These are phyloP conservation scores for Candida railenensis DNA, from an alignment of 805 yeast genomes.

Conservation along the genomic window DNA sequence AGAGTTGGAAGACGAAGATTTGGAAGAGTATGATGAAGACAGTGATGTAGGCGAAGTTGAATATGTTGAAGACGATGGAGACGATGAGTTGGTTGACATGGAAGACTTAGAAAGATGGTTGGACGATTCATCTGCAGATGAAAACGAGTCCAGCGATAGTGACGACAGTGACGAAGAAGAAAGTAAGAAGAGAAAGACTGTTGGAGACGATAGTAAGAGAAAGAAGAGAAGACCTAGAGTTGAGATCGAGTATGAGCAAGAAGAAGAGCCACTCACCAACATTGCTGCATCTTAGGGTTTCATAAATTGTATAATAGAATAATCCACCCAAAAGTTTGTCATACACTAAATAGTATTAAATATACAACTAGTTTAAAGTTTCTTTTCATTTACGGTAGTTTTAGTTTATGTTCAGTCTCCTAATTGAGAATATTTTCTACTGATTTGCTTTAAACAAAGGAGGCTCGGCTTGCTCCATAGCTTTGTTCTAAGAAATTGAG, in stretches of 20 bases:
- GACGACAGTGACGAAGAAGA: constrained; percentile 28
- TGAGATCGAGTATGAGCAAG: constrained; percentile 84
- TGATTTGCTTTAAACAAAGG: too few relatives aligned
- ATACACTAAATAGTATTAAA: not conserved
- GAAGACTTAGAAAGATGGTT: constrained; percentile 93
- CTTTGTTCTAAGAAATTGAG: too few relatives aligned
- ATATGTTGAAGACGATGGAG: constrained; percentile 87
- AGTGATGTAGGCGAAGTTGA: constrained; percentile 76
- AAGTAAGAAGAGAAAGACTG: constrained; percentile 23
- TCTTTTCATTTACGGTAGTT: not conserved
- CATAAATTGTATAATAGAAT: constrained; percentile 4
- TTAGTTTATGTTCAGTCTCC: too few relatives aligned
- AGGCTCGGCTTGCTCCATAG: too few relatives aligned
- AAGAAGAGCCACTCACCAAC: constrained; percentile 40
- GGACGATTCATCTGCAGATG: constrained; percentile 44
- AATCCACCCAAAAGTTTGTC: not conserved
- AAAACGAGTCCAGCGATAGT: constrained; percentile 31
- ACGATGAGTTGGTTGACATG: constrained; percentile 85
- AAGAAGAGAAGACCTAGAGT: constrained; percentile 67
- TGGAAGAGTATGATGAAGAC: constrained; percentile 42
- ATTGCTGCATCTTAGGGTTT: constrained; percentile 20
- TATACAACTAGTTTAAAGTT: not conserved
- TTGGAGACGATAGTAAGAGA: constrained; percentile 34
- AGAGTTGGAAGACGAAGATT: constrained; percentile 50
- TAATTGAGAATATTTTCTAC: too few relatives aligned